A percentile compares a stretch with the other conserved stretches of the same genome.
Evolutionary conservation across 495 filamentous ascomycete genomes (phyloP).

Genomic region (Aspergillus mulundensis): DNA sequence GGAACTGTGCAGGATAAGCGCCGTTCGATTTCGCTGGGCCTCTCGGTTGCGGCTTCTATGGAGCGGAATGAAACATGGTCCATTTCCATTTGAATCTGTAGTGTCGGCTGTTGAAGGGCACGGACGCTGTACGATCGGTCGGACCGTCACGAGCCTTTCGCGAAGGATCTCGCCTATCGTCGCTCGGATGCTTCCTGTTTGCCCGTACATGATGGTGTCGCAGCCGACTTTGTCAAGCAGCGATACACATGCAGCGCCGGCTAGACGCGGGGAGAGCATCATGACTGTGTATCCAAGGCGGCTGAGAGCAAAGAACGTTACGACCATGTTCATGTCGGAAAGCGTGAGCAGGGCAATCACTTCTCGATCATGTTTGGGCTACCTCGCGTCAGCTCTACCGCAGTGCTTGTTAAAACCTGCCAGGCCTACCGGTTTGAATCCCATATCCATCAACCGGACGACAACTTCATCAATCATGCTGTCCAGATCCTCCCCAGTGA

Average conservation of each 20-base stretch:
- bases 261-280: slow-evolving; percentile 56
- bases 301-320: slow-evolving; percentile 55
- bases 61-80: slow-evolving; percentile 30
- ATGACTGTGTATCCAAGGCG: slow-evolving; percentile 56
- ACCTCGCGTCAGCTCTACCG: neutral
- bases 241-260: slow-evolving; percentile 47
- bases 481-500: slow-evolving; percentile 51
- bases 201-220: slow-evolving; percentile 40
- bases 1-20: slow-evolving; percentile 53
- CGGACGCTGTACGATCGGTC: slow-evolving; percentile 24
- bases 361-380: slow-evolving; percentile 26
- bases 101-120: slow-evolving; percentile 13
- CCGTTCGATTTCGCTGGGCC: slow-evolving; percentile 28
- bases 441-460: slow-evolving; percentile 33
- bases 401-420: neutral
- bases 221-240: slow-evolving; percentile 46
- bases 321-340: slow-evolving; percentile 53
- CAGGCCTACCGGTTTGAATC: slow-evolving; percentile 29
- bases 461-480: slow-evolving; percentile 49
- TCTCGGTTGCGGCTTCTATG: slow-evolving; percentile 29
- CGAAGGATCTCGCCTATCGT: slow-evolving; percentile 42
- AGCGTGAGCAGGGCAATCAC: slow-evolving; percentile 52
- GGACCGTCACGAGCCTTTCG: slow-evolving; percentile 31
- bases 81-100: too few species aligned
- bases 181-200: slow-evolving; percentile 34